Conservation (phyloP, 2,329 filamentous ascomycete species). For the Hypoxylon sp. region DNA sequence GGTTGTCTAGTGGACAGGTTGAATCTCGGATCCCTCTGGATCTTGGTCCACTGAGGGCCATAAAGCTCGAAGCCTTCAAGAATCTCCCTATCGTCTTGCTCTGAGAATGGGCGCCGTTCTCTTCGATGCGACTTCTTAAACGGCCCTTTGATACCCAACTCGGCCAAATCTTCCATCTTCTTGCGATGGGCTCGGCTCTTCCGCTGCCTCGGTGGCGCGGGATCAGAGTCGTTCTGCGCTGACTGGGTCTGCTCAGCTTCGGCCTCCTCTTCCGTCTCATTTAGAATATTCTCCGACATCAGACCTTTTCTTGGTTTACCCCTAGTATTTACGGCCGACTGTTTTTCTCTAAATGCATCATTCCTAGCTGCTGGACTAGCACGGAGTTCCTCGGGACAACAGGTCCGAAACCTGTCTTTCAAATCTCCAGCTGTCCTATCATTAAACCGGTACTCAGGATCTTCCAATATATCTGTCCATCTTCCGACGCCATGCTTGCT, state of each 20-base stretch:
- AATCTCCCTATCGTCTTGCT: slow-evolving; percentile 74
- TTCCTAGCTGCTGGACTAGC: slow-evolving; percentile 56
- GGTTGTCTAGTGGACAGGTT: slow-evolving; percentile 72
- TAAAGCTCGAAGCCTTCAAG: slow-evolving; percentile 71
- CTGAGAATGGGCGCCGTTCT: slow-evolving; percentile 72
- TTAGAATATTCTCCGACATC: slow-evolving; percentile 70
- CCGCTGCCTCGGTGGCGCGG: slow-evolving; percentile 57
- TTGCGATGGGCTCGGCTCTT: slow-evolving; percentile 70
- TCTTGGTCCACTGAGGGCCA: slow-evolving; percentile 76
- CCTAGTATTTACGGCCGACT: slow-evolving; percentile 45
- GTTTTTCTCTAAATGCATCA: slow-evolving; percentile 48
- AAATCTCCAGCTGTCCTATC: slow-evolving; percentile 73
- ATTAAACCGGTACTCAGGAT: slow-evolving; percentile 72
- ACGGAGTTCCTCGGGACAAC: slow-evolving; percentile 73
- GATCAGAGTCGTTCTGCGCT: slow-evolving; percentile 56
- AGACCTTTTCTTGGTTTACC: slow-evolving; percentile 64
- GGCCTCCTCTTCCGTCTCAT: slow-evolving; percentile 59
- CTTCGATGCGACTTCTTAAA: slow-evolving; percentile 74
- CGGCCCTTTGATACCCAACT: slow-evolving; percentile 72
- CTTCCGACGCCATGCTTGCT: slow-evolving; percentile 74
- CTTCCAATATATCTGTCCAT: slow-evolving; percentile 75
- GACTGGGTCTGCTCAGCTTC: slow-evolving; percentile 48
- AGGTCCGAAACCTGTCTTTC: slow-evolving; percentile 77
- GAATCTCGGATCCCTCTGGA: slow-evolving; percentile 72
- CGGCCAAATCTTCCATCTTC: slow-evolving; percentile 68